Conservation (phyloP, 768 basidiomycete genomes). For the Mycena amicta region DNA sequence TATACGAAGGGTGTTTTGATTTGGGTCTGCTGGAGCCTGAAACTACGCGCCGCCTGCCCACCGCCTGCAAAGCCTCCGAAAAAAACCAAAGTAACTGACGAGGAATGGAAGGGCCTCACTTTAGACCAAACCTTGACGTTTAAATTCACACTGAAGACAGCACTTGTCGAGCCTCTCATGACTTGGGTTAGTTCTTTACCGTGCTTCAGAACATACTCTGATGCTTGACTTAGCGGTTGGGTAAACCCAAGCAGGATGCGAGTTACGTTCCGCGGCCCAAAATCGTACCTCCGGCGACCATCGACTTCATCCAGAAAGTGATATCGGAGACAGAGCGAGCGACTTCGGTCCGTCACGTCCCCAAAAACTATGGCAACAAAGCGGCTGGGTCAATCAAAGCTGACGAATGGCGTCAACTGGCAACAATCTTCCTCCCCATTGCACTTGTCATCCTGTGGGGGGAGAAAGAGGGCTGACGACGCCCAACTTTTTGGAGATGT, state of each 20-base stretch:
- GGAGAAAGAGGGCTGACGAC: conserved; percentile 1
- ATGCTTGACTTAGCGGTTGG: background rate
- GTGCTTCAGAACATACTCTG: background rate
- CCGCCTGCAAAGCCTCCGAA: background rate
- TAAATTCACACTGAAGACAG: background rate
- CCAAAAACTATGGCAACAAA: conserved; percentile 28
- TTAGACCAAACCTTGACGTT: background rate
- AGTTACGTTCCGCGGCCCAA: background rate
- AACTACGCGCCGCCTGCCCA: background rate
- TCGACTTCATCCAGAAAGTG: conserved; percentile 26
- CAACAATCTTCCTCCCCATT: conserved; percentile 36
- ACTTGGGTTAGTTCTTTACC: background rate
- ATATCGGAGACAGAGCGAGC: conserved; percentile 26
- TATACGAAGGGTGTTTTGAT: background rate
- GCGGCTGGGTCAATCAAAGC: conserved; percentile 38
- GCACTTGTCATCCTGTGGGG: conserved; percentile 37
- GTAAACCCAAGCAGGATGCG: background rate
- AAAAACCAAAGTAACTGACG: background rate
- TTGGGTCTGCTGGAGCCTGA: conserved; percentile 10
- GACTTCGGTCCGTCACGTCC: conserved; percentile 30
- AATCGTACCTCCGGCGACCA: background rate
- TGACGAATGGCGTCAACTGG: conserved; percentile 36
- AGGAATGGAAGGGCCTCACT: background rate
- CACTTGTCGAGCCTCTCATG: background rate
- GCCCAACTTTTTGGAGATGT: background rate